phyloP scores from a whole-genome alignment of 2,329 filamentous ascomycete genomes.

The Penicillium digitatum region DNA sequence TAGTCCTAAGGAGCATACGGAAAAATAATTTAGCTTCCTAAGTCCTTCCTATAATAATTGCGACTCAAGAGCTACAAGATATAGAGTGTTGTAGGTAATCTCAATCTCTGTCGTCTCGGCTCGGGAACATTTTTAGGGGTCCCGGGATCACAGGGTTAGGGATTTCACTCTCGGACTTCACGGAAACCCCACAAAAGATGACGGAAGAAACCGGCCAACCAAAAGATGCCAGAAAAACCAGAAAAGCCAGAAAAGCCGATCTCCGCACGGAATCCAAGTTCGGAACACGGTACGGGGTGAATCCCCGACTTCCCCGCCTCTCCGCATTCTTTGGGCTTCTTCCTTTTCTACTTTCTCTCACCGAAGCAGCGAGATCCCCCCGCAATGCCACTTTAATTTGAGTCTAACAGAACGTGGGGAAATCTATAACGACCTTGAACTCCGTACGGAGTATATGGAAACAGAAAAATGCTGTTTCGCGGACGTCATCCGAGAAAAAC shows the following conservation, averaged over 20 bases:
- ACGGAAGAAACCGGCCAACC: neutral
- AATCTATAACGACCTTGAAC: neutral
- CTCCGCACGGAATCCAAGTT: neutral
- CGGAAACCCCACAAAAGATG: neutral
- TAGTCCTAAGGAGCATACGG: too few relatives aligned
- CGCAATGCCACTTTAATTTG: neutral
- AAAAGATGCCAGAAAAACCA: neutral
- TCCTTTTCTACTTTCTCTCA: constrained; percentile 1
- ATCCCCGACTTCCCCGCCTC: constrained; percentile 1
- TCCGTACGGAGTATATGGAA: neutral
- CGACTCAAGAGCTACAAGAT: neutral
- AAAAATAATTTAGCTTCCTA: neutral
- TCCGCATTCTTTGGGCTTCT: neutral
- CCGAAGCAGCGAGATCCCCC: constrained; percentile 2
- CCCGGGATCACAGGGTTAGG: neutral
- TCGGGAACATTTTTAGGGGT: neutral
- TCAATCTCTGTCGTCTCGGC: neutral
- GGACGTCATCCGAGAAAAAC: neutral
- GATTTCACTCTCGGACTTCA: neutral
- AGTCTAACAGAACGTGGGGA: neutral
- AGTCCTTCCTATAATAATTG: neutral
- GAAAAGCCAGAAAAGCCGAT: neutral
- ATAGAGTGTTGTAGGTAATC: neutral
- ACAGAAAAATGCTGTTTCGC: neutral
- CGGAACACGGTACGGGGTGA: neutral